phyloP scores from a whole-genome alignment of 2,329 filamentous ascomycete genomes.

The Nemania sp. region DNA sequence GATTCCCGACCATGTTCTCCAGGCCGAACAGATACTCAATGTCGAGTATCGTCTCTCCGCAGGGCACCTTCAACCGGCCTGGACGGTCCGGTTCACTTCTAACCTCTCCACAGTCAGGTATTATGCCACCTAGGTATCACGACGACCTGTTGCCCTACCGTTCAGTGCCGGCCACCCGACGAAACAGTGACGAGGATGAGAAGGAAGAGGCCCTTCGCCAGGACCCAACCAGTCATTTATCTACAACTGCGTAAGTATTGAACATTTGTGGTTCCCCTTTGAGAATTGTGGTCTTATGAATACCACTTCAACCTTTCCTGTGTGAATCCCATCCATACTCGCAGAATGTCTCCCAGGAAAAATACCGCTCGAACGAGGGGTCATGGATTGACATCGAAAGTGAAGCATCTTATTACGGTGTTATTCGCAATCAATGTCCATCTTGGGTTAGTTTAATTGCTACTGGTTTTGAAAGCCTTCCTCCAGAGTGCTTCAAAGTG shows the following conservation, averaged over 20 bases:
- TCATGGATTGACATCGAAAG: background rate
- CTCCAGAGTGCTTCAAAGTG: background rate
- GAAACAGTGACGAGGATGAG: constrained; percentile 92
- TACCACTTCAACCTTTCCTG: background rate
- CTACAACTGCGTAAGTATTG: constrained; percentile 80
- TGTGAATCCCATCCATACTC: background rate
- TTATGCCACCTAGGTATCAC: constrained; percentile 68
- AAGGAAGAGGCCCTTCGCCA: constrained; percentile 80
- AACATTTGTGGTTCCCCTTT: constrained; percentile 13
- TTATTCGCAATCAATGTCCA: constrained; percentile 12
- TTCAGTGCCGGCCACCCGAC: constrained; percentile 86
- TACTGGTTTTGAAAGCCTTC: background rate
- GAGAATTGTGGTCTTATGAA: constrained; percentile 9
- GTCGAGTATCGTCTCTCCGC: constrained; percentile 86
- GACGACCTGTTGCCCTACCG: constrained; percentile 80
- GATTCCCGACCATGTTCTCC: constrained; percentile 83
- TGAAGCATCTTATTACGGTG: constrained; percentile 7
- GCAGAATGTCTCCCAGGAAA: constrained; percentile 5
- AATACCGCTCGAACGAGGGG: background rate
- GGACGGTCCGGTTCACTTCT: constrained; percentile 83
- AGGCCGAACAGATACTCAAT: constrained; percentile 90
- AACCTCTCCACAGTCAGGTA: constrained; percentile 78
- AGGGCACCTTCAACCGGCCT: constrained; percentile 78
- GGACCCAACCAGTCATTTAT: constrained; percentile 77
- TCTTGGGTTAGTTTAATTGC: background rate